Conservation (phyloP, 306 rosid genomes). For the Begonia loranthoides region DNA sequence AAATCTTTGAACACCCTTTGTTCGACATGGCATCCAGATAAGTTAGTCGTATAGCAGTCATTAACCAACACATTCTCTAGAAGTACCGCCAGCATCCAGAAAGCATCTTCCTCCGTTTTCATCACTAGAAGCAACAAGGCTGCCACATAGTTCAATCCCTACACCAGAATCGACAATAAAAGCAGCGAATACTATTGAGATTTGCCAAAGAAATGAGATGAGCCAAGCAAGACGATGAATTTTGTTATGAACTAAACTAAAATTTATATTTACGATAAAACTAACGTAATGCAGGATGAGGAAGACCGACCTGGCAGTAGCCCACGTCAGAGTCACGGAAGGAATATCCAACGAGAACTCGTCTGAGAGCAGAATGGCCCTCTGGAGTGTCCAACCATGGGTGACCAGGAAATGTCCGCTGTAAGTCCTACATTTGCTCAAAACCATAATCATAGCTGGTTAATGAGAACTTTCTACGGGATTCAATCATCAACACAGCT, state of each 20-base stretch:
- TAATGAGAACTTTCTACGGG: no score
- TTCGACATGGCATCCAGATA: conserved; percentile 98
- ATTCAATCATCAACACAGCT: conserved; percentile 8
- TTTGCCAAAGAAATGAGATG: no score
- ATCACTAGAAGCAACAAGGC: conserved; percentile 89
- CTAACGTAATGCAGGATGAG: background rate
- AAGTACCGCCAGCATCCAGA: conserved; percentile 97
- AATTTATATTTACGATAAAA: background rate
- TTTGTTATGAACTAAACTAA: conserved; percentile 3
- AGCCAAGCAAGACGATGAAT: conserved; percentile 10
- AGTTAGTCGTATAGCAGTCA: conserved; percentile 87
- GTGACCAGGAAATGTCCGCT: conserved; percentile 95
- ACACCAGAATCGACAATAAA: conserved; percentile 10
- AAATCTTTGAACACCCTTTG: conserved; percentile 94
- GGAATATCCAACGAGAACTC: conserved; percentile 94
- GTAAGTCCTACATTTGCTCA: conserved; percentile 45
- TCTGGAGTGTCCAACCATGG: conserved; percentile 94
- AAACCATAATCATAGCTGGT: no score
- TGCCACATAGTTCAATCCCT: conserved; percentile 97
- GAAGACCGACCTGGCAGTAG: conserved; percentile 72
- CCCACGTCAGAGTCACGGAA: conserved; percentile 99
- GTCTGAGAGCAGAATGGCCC: conserved; percentile 90
- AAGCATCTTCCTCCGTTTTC: conserved; percentile 98
- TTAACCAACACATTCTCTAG: conserved; percentile 85
- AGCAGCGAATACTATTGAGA: no score